phyloP scores from a whole-genome alignment of 345 rosid genomes.

The Brassica cretica region DNA sequence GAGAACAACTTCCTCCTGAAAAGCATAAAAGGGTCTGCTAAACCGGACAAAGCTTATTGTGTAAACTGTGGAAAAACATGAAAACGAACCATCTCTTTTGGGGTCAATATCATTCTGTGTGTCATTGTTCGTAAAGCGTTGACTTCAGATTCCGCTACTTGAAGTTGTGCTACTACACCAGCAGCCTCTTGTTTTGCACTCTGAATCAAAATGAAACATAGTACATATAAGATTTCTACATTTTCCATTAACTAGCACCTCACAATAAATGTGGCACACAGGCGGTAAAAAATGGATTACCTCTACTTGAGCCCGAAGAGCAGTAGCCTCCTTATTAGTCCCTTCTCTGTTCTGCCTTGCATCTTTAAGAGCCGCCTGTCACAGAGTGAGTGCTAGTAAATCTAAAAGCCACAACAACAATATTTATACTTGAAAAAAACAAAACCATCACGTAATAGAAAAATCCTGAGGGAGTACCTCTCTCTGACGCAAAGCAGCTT shows the following conservation, averaged over 20 bases:
- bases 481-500: slow-evolving; percentile 92
- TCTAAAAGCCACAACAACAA: slow-evolving; percentile 15
- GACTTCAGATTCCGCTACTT: slow-evolving; percentile 83
- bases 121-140: slow-evolving; percentile 83
- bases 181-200: slow-evolving; percentile 65
- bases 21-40: slow-evolving; percentile 33
- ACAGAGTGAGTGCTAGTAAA: slow-evolving; percentile 19
- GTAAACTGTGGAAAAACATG: background rate
- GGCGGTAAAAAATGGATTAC: slow-evolving; percentile 38
- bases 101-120: slow-evolving; percentile 96
- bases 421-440: slow-evolving; percentile 10
- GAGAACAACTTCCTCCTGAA: slow-evolving; percentile 98
- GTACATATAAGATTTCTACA: slow-evolving; percentile 4
- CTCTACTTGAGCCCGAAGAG: slow-evolving; percentile 77
- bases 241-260: slow-evolving; percentile 1
- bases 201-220: slow-evolving; percentile 52
- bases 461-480: slow-evolving; percentile 59
- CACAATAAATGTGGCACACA: slow-evolving; percentile 11
- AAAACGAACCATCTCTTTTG: slow-evolving; percentile 92
- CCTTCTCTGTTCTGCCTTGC: slow-evolving; percentile 64
- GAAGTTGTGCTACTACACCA: slow-evolving; percentile 54
- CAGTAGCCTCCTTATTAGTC: slow-evolving; percentile 60
- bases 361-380: slow-evolving; percentile 90
- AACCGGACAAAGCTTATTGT: background rate
- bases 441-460: slow-evolving; percentile 1